Base-by-base conservation (phyloP, 2,329 filamentous ascomycete species). In the Mariannaea elegans region DNA sequence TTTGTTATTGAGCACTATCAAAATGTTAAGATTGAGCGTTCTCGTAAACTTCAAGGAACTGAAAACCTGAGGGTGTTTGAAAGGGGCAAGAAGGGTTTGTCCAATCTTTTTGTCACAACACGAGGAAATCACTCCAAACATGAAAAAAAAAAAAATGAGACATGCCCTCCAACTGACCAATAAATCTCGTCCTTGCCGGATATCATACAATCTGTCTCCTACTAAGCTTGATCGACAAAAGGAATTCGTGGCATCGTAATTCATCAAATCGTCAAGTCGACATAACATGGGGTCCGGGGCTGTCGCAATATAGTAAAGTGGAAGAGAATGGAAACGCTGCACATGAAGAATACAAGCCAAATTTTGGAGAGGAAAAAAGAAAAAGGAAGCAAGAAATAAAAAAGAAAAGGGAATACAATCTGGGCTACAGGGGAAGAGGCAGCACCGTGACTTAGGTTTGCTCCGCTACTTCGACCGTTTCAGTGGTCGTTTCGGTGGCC, bases 21-120 rank as follows among this genome's bases (percentile, higher is more conserved):
- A 63, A 66, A 61, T 67, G 52, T 62, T 42, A 52, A 65, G 62
- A 69, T 62, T 69, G 63, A 71, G 68, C 66, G 66, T 71, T 71
- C 60, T 68, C 67, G 58, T 66, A 65, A 61, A 27, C 24, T 62
- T 55, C 27, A 64, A 56, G 16, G 52, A 67, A 60, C 39, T 47
- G 39, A 46, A 50, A 55, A 16, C 57, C 45, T 32, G 56, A 52
- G 51, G 27, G 45, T 54, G 50, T 54, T 42, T 19, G 34, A 44
- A 46, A 31, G 48, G 29, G 51, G 36, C 45, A 52, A 61, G 39
- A 44, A 59, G 47, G 27, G 24, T 34, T 51, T 56, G 64, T 24
- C 53, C 42, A 59, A 60, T 21, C 50, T 61, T 54, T 54, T n/a
- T 64, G 46, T 64, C 53, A 64, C 62, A 29, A 50, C 21, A 55